These are phyloP conservation scores for Venturia effusa DNA, from an alignment of 2,329 filamentous ascomycete species.

Conservation along the genomic window DNA sequence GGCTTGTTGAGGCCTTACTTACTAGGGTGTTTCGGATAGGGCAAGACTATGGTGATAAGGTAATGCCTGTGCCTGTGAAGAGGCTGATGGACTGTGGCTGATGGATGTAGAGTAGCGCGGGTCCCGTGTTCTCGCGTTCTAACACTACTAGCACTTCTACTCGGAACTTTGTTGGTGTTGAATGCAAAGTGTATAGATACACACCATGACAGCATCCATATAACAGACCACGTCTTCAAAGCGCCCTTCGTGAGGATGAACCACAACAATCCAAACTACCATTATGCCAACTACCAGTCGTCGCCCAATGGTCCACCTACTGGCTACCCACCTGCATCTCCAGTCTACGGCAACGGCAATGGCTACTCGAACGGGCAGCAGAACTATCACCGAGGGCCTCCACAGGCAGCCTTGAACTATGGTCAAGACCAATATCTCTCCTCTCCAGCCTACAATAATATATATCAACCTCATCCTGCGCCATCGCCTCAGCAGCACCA, in stretches of 20 bases:
- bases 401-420: neutral
- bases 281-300: constrained; percentile 5
- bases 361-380: neutral
- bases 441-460: neutral
- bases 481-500: neutral
- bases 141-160: neutral
- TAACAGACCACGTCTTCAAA: neutral
- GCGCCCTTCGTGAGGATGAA: neutral
- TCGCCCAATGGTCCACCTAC: neutral
- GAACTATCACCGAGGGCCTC: neutral
- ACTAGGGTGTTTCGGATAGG: neutral
- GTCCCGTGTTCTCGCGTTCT: neutral
- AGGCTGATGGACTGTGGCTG: neutral
- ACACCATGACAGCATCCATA: neutral
- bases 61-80: neutral
- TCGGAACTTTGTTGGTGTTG: neutral
- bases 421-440: neutral
- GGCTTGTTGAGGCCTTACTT: no score
- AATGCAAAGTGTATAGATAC: neutral
- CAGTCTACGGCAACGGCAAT: neutral
- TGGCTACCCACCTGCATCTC: neutral
- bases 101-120: no score
- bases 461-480: neutral
- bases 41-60: neutral
- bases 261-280: constrained; percentile 2